These are phyloP conservation scores for Alternaria infectoria DNA, from an alignment of 2,329 filamentous ascomycete genomes.

Conservation along the genomic window DNA sequence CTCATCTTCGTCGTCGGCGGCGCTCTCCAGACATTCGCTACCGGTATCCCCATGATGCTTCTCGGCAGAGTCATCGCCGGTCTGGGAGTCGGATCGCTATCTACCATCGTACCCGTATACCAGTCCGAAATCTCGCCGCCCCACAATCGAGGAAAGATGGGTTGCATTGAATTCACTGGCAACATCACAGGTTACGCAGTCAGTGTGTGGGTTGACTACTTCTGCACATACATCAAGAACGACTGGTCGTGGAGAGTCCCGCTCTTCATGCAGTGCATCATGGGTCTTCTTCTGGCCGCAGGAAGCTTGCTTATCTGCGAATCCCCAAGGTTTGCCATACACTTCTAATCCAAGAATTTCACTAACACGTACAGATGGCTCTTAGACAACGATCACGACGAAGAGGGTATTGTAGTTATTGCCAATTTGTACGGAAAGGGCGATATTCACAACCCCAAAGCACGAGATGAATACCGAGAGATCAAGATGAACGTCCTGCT, in stretches of 20 bases:
- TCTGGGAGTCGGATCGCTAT: constrained; percentile 58
- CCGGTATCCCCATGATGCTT: constrained; percentile 85
- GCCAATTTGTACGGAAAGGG: constrained; percentile 96
- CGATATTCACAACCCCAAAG: constrained; percentile 91
- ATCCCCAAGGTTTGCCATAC: constrained; percentile 78
- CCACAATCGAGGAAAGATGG: constrained; percentile 92
- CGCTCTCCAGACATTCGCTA: constrained; percentile 81
- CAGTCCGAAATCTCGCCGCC: constrained; percentile 75
- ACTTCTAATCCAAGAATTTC: neutral
- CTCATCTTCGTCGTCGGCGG: constrained; percentile 86
- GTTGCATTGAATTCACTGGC: constrained; percentile 96
- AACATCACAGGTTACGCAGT: constrained; percentile 96
- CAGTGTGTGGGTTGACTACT: constrained; percentile 98
- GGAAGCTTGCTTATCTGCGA: constrained; percentile 95
- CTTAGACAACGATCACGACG: constrained; percentile 95
- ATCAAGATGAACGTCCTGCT: constrained; percentile 98
- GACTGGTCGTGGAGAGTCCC: constrained; percentile 91
- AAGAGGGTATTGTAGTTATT: constrained; percentile 98
- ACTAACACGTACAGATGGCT: constrained; percentile 73
- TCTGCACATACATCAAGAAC: constrained; percentile 86
- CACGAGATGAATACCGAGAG: constrained; percentile 93
- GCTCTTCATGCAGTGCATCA: constrained; percentile 88
- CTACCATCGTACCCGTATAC: constrained; percentile 61
- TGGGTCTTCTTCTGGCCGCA: constrained; percentile 83
- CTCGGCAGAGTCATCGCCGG: constrained; percentile 58